phyloP scores from a whole-genome alignment of 2,329 filamentous ascomycete genomes.

The Graphilbum fragrans region DNA sequence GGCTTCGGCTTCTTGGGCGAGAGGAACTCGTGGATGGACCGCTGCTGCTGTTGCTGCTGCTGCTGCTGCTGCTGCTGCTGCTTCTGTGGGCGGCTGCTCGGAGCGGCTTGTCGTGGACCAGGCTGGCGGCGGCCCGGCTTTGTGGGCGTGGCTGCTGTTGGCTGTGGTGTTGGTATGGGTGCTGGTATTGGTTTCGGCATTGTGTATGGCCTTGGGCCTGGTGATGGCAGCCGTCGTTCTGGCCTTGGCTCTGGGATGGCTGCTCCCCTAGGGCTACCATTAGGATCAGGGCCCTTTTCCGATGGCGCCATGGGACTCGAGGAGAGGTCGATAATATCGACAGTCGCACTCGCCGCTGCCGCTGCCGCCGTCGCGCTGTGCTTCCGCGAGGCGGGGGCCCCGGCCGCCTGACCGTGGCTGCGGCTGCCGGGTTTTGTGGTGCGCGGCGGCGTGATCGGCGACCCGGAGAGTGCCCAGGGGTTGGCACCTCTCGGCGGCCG shows the following conservation, averaged over 20 bases:
- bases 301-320: background rate
- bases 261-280: background rate
- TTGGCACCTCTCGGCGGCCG: background rate
- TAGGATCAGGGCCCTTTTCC: background rate
- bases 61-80: background rate
- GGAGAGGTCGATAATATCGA: background rate
- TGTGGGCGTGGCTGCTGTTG: background rate
- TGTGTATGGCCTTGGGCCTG: too few species aligned
- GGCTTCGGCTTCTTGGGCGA: background rate
- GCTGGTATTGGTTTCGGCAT: too few species aligned
- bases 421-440: background rate
- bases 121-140: too few species aligned
- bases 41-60: background rate
- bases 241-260: too few species aligned
- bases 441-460: slow-evolving; percentile 1
- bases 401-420: background rate
- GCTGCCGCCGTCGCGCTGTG: background rate
- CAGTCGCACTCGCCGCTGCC: background rate
- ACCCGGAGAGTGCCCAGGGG: slow-evolving; percentile 4
- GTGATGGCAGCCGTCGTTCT: too few species aligned
- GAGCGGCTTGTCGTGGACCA: background rate
- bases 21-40: background rate
- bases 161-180: background rate
- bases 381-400: background rate
- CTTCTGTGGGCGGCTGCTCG: background rate